A percentile compares a stretch with the other conserved stretches of the same genome.
Evolutionary conservation across 495 filamentous ascomycete species (phyloP).

Genomic region (Amniculicola lignicola): DNA sequence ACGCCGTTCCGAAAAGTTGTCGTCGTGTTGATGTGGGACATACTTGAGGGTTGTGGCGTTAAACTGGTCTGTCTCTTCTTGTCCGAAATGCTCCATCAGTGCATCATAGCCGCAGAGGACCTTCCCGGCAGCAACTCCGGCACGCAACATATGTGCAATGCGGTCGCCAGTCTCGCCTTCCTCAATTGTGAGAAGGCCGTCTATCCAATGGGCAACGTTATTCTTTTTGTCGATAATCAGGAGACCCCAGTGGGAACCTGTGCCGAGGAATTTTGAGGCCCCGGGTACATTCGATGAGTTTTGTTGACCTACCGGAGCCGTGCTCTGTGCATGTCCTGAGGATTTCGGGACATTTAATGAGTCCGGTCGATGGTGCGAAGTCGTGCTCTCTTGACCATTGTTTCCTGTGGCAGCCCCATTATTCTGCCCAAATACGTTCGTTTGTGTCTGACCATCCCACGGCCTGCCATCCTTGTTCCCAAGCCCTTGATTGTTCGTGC

Average conservation of each 20-base stretch:
- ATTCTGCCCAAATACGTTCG: too few relatives aligned
- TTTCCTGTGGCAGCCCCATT: too few relatives aligned
- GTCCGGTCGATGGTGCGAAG: too few relatives aligned
- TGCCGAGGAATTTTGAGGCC: too few relatives aligned
- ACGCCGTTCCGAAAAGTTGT: neutral
- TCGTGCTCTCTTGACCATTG: too few relatives aligned
- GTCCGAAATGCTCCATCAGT: neutral
- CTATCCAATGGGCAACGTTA: neutral
- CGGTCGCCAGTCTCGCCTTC: neutral
- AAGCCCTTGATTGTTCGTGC: neutral
- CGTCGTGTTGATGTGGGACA: neutral
- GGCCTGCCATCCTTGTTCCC: neutral
- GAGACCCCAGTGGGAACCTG: neutral
- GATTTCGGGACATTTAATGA: too few relatives aligned
- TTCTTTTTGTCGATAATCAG: neutral
- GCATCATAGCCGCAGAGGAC: neutral
- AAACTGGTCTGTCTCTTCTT: neutral
- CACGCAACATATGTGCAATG: neutral
- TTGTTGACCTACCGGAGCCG: too few relatives aligned
- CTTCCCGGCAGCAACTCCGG: neutral
- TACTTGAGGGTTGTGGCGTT: neutral
- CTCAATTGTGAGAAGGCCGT: neutral
- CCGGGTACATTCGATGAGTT: too few relatives aligned
- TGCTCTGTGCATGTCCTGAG: too few relatives aligned
- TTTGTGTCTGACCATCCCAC: neutral